Base-by-base conservation (phyloP, 2,329 filamentous ascomycete species). In the Phoma sp. region DNA sequence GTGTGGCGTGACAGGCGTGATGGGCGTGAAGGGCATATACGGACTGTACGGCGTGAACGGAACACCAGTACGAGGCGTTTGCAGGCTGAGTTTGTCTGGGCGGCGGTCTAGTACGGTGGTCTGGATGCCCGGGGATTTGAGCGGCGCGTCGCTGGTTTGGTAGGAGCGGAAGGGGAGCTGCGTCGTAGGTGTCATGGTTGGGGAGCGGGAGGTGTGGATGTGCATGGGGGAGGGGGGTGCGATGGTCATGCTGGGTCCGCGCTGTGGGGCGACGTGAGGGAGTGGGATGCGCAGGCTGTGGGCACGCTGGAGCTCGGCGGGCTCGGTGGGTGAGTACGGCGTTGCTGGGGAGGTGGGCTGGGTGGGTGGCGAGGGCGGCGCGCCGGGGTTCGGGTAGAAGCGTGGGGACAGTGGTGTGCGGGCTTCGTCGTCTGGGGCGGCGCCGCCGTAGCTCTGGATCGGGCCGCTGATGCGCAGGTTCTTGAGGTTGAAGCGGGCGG, bases 11-110 rank as follows among this genome's bases (percentile, higher is more conserved):
- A 93, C 85, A 1, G 90, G 90, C 45, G 92, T 83, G 43, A 90
- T 80, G 1, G 90, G 89, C 6, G 88, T 89, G 70, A 88, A 90
- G 0, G 90, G 90, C 78, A 93, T 90, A 64, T 93, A 94, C 0
- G 90, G 89, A 51, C 85, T 86, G 74, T 93, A 93, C 1, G 90
- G 90, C 21, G 89, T 90, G 2, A 86, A 88, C 40, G 83, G 84
- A 22, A 85, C 79, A 1, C 83, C 84, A 0, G 80, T 82, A 19
- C 76, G 74, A 0, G 87, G 86, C 3, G 84, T 85, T 29, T 62
- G 67, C 33, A 72, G 37, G 4, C 55, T 45, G 1, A 77, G 60
- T 44, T 69, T 65, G 12, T 74, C 72, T 15, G 62, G 43, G 13
- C 72, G 65, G 5, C 75, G 64, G 55, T 78, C 76, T 0, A 81